Base-by-base conservation (phyloP, 495 filamentous ascomycete species). In the Penicillium canescens region DNA sequence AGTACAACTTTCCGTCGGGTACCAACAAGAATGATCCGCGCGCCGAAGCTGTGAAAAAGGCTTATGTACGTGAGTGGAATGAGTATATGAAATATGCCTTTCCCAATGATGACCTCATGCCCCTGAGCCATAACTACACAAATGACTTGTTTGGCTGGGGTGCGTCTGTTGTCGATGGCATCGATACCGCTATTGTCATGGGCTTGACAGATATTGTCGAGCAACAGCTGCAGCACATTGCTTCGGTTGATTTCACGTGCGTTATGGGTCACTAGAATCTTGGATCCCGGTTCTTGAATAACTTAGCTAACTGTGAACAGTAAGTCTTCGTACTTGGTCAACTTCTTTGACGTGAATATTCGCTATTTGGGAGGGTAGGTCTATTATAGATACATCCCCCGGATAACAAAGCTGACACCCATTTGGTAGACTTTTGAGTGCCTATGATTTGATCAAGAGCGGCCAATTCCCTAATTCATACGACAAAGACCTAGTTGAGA, bases 151-250 rank as follows among this genome's bases (percentile, higher is more conserved):
- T 63, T 45, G 60, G 60, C 4, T 63, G 60, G 60, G 57, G 60
- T 38, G 60, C 60, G 8, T 50, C 53, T 18, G 54, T 60, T 23
- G 60, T 63, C 6, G 60, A 63, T 52, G 60, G 49, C 6, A 60
- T 63, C 33, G 60, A 63, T 33, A 63, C 60, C 16, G 60, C 60
- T 6, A 55, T 63, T 44, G 42, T 63, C 18, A 63, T 63, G 60
- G 57, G 57, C 14, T 50, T 63, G 18, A 63, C 60, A 11, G 60
- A 60, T 51, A 60, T 63, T 37, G 60, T 63, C 2, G 56, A 56
- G 38, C 13, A 50, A 18, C 60, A 63, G 50, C 41, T 60, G 45
- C 56, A 56, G 33, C 55, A 59, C 31, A 63, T 63, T 46, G 53
- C 54, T 9, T 39, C 55, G 0, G 44, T 56, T 42, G 60, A 63